Percentiles rank a stretch among this genome's conserved stretches.
phyloP scores from a whole-genome alignment of 495 filamentous ascomycete species.

The Saxophila tyrrhenica region DNA sequence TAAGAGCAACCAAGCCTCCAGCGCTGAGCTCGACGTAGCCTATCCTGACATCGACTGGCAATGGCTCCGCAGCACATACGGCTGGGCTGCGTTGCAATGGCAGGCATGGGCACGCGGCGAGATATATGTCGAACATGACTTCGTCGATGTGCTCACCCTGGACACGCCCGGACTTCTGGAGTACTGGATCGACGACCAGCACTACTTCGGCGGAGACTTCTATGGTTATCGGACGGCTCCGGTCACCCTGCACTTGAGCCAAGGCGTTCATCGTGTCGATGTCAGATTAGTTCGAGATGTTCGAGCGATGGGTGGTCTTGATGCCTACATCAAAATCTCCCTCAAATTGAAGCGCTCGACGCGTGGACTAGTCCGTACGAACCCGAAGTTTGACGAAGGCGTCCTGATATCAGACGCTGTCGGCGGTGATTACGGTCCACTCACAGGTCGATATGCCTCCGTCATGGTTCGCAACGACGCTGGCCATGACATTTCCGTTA shows the following conservation, averaged over 20 bases:
- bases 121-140: constrained; percentile 28
- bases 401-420: constrained; percentile 40
- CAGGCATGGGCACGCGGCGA: constrained; percentile 47
- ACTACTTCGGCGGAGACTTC: constrained; percentile 47
- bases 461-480: constrained; percentile 37
- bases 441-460: constrained; percentile 38
- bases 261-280: constrained; percentile 42
- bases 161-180: constrained; percentile 39
- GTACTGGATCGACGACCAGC: constrained; percentile 39
- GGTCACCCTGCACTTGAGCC: constrained; percentile 35
- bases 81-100: constrained; percentile 49
- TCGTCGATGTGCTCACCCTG: constrained; percentile 29
- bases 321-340: constrained; percentile 31
- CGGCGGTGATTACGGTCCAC: constrained; percentile 22
- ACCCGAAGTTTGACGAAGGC: constrained; percentile 20
- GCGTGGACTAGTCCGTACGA: constrained; percentile 1
- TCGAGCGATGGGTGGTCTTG: constrained; percentile 39
- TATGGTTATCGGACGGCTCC: constrained; percentile 42
- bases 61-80: constrained; percentile 43
- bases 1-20: background rate
- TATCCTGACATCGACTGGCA: constrained; percentile 43
- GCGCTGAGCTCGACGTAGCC: constrained; percentile 29
- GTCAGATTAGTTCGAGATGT: constrained; percentile 45
- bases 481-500: constrained; percentile 26
- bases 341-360: constrained; percentile 16